Percentiles rank a stretch among this genome's conserved stretches.
These are phyloP conservation scores for Polyplosphaeria fusca DNA, from an alignment of 495 filamentous ascomycete genomes.

Conservation along the genomic window DNA sequence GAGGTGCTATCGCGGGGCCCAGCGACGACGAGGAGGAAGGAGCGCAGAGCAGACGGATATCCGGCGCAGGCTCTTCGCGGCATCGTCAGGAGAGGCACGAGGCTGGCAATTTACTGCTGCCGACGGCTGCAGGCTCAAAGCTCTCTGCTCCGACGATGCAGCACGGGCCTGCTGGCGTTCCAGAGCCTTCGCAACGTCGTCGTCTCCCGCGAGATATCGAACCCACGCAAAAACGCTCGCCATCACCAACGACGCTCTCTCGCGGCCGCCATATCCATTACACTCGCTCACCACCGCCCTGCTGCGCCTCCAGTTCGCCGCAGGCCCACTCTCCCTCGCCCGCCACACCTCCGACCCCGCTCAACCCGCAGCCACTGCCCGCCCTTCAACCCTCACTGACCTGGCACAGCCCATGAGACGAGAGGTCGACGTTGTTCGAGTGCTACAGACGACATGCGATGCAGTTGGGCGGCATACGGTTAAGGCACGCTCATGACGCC, in stretches of 20 bases:
- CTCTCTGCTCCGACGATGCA: not conserved
- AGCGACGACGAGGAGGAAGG: not conserved
- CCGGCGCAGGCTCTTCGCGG: slow-evolving; percentile 1
- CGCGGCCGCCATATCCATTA: slow-evolving; percentile 5
- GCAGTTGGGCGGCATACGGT: slow-evolving; percentile 31
- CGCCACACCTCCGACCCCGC: slow-evolving; percentile 12
- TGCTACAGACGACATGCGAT: slow-evolving; percentile 29
- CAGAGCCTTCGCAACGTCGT: not conserved
- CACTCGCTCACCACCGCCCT: slow-evolving; percentile 18
- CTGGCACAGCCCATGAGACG: slow-evolving; percentile 23
- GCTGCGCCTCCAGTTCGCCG: slow-evolving; percentile 6
- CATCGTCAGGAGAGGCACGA: not conserved
- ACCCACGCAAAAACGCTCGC: too few species aligned
- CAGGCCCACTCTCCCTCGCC: slow-evolving; percentile 4
- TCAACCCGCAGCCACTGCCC: slow-evolving; percentile 6
- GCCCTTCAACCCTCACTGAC: not conserved
- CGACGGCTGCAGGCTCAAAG: not conserved
- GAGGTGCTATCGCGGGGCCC: slow-evolving; percentile 8
- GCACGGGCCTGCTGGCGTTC: not conserved
- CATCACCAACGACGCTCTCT: slow-evolving; percentile 1
- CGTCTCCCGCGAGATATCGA: not conserved
- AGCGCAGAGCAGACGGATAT: not conserved
- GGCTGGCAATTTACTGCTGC: not conserved
- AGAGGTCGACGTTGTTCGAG: slow-evolving; percentile 15
- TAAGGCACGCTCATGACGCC: slow-evolving; percentile 40